A percentile compares a stretch with the other conserved stretches of the same genome.
phyloP scores from a whole-genome alignment of 2,329 filamentous ascomycete species.

The Monilinia fructigena region DNA sequence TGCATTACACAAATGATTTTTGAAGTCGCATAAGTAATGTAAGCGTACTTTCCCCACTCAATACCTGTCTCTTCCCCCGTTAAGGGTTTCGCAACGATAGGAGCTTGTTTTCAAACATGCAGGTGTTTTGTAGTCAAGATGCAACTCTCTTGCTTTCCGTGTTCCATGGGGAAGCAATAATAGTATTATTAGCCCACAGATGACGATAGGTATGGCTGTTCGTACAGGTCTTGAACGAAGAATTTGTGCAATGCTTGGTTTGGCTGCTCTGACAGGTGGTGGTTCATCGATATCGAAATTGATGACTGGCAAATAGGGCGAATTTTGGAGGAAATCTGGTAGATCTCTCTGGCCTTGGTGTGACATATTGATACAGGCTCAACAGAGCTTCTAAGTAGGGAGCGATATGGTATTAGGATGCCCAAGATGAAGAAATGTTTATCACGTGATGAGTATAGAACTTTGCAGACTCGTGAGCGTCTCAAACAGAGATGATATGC shows the following conservation, averaged over 20 bases:
- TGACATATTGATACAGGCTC: background rate
- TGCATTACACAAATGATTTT: constrained; percentile 50
- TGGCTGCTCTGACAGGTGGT: constrained; percentile 16
- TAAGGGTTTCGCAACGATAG: constrained; percentile 18
- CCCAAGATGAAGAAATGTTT: background rate
- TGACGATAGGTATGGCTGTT: constrained; percentile 27
- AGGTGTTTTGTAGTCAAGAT: constrained; percentile 21
- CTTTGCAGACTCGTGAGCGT: no score
- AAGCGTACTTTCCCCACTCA: constrained; percentile 49
- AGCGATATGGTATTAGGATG: background rate
- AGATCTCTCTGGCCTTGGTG: constrained; percentile 23
- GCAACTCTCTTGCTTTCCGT: constrained; percentile 5
- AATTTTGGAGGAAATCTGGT: constrained; percentile 33
- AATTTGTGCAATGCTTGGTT: constrained; percentile 42
- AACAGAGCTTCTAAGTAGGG: no score
- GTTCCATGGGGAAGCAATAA: constrained; percentile 15
- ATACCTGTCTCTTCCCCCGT: constrained; percentile 30
- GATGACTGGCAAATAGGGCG: constrained; percentile 32
- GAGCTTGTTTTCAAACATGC: constrained; percentile 14
- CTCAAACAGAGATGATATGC: background rate
- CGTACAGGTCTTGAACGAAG: constrained; percentile 42
- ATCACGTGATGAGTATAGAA: background rate
- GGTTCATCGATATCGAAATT: constrained; percentile 19
- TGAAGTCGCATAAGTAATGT: constrained; percentile 52
- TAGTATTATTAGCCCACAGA: constrained; percentile 22